These are phyloP conservation scores for Eucalyptus tenuipes DNA, from an alignment of 345 rosid genomes.

Conservation along the genomic window DNA sequence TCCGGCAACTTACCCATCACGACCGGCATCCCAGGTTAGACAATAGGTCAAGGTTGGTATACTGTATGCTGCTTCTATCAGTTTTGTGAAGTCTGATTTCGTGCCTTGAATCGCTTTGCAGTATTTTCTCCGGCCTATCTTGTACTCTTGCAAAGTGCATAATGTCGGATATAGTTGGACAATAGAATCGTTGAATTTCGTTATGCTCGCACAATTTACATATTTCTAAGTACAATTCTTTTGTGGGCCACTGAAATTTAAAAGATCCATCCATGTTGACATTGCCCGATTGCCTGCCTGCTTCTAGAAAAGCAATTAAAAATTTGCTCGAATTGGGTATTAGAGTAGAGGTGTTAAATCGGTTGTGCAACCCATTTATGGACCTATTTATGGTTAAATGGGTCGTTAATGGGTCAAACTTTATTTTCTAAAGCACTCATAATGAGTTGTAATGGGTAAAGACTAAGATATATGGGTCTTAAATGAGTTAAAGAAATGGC, in stretches of 20 bases:
- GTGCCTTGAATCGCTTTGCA: background rate
- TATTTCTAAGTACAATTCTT: background rate
- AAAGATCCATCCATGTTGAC: background rate
- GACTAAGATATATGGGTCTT: no score
- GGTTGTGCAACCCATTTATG: no score
- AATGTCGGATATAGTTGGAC: background rate
- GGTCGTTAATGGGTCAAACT: no score
- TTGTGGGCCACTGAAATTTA: background rate
- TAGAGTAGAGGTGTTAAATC: no score
- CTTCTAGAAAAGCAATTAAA: background rate
- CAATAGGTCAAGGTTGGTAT: background rate
- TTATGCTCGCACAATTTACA: background rate
- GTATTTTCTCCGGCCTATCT: background rate
- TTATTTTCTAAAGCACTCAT: no score
- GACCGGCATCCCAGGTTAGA: background rate
- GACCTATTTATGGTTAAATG: no score
- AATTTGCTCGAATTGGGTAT: background rate
- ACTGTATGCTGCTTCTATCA: background rate
- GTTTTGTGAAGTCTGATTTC: background rate
- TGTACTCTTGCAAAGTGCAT: background rate
- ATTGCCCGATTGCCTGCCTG: no score
- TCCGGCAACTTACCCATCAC: background rate
- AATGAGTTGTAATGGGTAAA: no score
- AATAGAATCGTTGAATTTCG: background rate
- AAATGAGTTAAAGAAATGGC: no score